Percentiles rank a stretch among this genome's conserved stretches.
These are phyloP conservation scores for Penicillium polonicum DNA, from an alignment of 2,329 filamentous ascomycete species.

Conservation along the genomic window DNA sequence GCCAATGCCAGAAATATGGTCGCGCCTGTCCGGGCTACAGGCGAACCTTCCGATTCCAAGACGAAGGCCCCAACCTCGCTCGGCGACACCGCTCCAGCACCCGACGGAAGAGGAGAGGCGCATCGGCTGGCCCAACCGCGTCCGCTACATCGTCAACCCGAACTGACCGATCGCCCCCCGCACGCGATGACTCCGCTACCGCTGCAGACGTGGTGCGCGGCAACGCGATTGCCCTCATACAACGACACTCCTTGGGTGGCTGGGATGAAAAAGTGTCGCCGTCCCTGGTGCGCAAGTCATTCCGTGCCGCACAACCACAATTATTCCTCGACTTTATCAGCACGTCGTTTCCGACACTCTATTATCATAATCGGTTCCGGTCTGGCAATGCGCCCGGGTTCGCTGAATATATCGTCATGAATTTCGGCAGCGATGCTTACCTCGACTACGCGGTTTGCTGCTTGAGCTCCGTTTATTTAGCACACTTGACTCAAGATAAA, in stretches of 20 bases:
- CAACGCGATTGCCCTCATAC: slow-evolving; percentile 29
- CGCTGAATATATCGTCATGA: slow-evolving; percentile 24
- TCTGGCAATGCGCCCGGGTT: slow-evolving; percentile 24
- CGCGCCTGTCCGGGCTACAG: slow-evolving; percentile 38
- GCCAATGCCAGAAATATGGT: slow-evolving; percentile 39
- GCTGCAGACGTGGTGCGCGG: slow-evolving; percentile 21
- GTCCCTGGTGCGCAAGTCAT: slow-evolving; percentile 23
- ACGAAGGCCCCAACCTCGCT: slow-evolving; percentile 38
- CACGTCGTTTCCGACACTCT: slow-evolving; percentile 30
- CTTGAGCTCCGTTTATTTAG: slow-evolving; percentile 29
- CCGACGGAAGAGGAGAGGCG: slow-evolving; percentile 9
- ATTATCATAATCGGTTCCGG: slow-evolving; percentile 30
- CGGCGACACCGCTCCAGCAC: slow-evolving; percentile 26
- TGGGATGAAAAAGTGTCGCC: slow-evolving; percentile 25
- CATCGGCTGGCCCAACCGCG: slow-evolving; percentile 3
- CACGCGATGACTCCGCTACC: slow-evolving; percentile 2
- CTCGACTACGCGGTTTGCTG: slow-evolving; percentile 30
- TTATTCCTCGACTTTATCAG: slow-evolving; percentile 29
- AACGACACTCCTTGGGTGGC: slow-evolving; percentile 18
- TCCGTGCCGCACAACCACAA: slow-evolving; percentile 23
- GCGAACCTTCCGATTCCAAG: slow-evolving; percentile 38
- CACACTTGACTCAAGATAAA: slow-evolving; percentile 25
- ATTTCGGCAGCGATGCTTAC: slow-evolving; percentile 25
- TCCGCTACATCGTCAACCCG: slow-evolving; percentile 1
- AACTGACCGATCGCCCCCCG: not conserved